Base-by-base conservation (phyloP, 2,329 filamentous ascomycete genomes). In the Metarhizium album region DNA sequence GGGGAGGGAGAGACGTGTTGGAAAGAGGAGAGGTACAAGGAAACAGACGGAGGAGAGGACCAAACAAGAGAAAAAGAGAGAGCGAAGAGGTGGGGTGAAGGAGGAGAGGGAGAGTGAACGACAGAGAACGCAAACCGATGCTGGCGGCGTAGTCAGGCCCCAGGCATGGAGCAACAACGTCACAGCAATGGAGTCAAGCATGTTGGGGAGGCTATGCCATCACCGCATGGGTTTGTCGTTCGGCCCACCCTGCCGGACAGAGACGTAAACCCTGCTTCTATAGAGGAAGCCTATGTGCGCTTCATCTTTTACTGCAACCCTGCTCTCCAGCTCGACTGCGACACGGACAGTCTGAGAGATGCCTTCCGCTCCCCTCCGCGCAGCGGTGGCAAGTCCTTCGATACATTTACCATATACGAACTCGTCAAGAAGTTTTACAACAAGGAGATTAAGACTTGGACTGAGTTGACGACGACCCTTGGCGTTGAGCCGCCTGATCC, bases 251-350 rank as follows among this genome's bases (percentile, higher is more conserved):
- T 91, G 46, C 90, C 90, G 7, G 73, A 82, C 50, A 80, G 77
- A 55, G 72, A 82, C 54, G 82, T 95, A 29, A 83, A 79, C 3
- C 77, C 81, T 58, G 77, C 79, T 2, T 86, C 78, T 13, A 83
- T 96, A 56, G 87, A 90, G 61, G 82, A 91, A 64, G 84, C 87
- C 47, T 96, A 90, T 64, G 83, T 90, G 53, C 68, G 74, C 57
- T 96, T 96, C 65, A 86, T 96, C 59, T 75, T 96, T 52, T 88
- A 90, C 67, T 95, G 90, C 74, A 96, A 96, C 65, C 90, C 90
- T 4, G 83, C 80, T 42, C 83, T 95, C 47, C 60, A 67, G 8
- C 64, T 75, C n/a, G 76, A 81, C 16, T 79, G 79, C 42, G 85
- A 94, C 67, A 85, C 87, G 1, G 67, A 74, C 3, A 80, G 84